Evolutionary conservation across 352 stramenopile genomes (phyloP).

Genomic region (Pythium grandisporangium): DNA sequence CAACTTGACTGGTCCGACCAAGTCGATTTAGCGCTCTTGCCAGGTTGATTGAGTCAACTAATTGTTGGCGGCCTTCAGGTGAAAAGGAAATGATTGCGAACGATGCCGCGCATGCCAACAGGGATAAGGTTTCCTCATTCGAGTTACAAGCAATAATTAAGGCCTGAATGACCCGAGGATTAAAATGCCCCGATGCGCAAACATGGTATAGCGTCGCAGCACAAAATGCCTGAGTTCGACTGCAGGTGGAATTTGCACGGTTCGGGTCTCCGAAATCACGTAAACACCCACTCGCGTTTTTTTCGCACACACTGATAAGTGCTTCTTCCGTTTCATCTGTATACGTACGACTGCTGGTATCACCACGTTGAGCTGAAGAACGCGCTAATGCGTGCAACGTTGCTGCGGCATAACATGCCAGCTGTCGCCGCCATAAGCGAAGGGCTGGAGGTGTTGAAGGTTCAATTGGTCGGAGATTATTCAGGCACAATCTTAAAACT

Average conservation of each 20-base stretch:
- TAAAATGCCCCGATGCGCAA: conserved; percentile 43
- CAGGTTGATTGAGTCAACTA: conserved; percentile 34
- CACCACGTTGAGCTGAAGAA: conserved; percentile 39
- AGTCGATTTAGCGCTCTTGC: conserved; percentile 63
- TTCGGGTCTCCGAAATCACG: neutral
- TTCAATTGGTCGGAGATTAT: conserved; percentile 22
- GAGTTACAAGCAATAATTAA: conserved; percentile 61
- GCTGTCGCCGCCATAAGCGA: conserved; percentile 24
- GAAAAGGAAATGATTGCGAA: conserved; percentile 80
- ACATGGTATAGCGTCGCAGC: conserved; percentile 67
- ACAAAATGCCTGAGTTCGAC: conserved; percentile 54
- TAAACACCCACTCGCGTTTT: conserved; percentile 4
- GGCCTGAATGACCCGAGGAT: conserved; percentile 38
- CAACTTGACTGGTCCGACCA: conserved; percentile 54
- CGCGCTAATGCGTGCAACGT: conserved; percentile 44
- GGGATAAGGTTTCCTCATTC: conserved; percentile 56
- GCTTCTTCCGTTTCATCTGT: conserved; percentile 25
- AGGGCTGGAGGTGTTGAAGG: conserved; percentile 8
- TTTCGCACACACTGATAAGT: conserved; percentile 43
- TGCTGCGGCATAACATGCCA: conserved; percentile 36
- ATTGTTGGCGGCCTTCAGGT: conserved; percentile 36
- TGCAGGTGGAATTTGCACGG: conserved; percentile 3
- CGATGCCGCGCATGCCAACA: conserved; percentile 62
- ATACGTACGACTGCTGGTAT: conserved; percentile 34
- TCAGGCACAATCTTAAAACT: conserved; percentile 36